Evolutionary conservation across 805 yeast species (phyloP).

Genomic region (Ogataea methanolica): DNA sequence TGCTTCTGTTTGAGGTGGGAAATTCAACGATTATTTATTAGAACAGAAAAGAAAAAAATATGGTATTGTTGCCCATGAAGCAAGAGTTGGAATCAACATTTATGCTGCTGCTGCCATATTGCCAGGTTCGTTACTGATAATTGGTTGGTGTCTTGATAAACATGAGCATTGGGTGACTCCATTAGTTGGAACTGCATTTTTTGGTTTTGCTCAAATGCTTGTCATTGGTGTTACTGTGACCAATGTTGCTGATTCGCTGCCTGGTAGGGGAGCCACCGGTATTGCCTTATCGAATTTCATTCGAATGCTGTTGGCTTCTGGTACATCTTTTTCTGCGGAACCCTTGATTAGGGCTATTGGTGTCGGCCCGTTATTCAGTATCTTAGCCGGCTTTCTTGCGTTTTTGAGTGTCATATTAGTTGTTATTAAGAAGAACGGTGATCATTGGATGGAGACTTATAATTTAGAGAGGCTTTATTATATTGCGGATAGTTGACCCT

Average conservation of each 20-base stretch:
- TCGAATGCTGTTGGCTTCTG: conserved; percentile 70
- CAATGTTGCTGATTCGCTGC: conserved; percentile 76
- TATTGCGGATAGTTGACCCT: conserved; percentile 28
- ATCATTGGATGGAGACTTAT: conserved; percentile 58
- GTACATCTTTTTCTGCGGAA: conserved; percentile 68
- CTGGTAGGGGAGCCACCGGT: conserved; percentile 87
- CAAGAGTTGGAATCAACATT: conserved; percentile 72
- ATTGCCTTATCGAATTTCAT: conserved; percentile 77
- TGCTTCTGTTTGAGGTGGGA: conserved; percentile 78
- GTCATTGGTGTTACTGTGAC: conserved; percentile 78
- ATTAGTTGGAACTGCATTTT: conserved; percentile 72
- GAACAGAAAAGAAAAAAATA: conserved; percentile 47
- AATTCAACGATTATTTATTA: conserved; percentile 66
- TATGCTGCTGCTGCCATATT: conserved; percentile 57
- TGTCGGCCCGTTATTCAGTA: conserved; percentile 63
- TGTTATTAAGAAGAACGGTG: conserved; percentile 50
- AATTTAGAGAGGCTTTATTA: conserved; percentile 58
- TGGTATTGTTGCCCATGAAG: conserved; percentile 70
- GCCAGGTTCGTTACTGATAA: conserved; percentile 63
- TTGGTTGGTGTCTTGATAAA: conserved; percentile 77
- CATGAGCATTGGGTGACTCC: conserved; percentile 75
- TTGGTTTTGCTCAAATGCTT: conserved; percentile 82
- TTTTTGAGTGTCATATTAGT: conserved; percentile 38
- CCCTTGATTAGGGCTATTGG: conserved; percentile 68
- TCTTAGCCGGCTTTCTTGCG: conserved; percentile 55